phyloP scores from a whole-genome alignment of 2,329 filamentous ascomycete genomes.

The Nakataea oryzae region DNA sequence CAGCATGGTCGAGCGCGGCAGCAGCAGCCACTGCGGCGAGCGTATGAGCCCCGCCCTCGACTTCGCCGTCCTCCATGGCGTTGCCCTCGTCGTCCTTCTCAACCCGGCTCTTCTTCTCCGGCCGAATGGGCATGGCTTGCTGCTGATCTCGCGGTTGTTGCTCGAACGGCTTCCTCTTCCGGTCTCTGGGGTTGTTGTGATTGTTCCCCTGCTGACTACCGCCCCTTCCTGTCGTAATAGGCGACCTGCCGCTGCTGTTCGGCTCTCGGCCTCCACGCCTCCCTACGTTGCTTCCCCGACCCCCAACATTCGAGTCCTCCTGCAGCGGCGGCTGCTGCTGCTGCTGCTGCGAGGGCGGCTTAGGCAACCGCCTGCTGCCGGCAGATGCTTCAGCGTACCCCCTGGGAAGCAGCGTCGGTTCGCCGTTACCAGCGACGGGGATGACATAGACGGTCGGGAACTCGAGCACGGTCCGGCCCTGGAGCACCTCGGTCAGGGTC shows the following conservation, averaged over 20 bases:
- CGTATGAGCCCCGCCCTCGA: not conserved
- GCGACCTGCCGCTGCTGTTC: not conserved
- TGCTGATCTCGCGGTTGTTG: not conserved
- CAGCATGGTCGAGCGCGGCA: not conserved
- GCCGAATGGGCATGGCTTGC: too few species aligned
- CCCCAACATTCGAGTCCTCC: not conserved
- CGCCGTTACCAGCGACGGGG: slow-evolving; percentile 11
- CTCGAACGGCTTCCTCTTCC: not conserved
- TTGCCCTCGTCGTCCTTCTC: not conserved
- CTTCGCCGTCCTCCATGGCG: not conserved
- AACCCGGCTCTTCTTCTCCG: not conserved
- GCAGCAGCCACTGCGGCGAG: not conserved
- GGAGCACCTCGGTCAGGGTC: slow-evolving; percentile 41
- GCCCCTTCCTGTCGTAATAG: not conserved
- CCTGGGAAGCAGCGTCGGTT: slow-evolving; percentile 10
- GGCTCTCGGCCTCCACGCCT: not conserved
- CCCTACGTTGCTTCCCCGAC: not conserved
- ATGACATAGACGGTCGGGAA: slow-evolving; percentile 62
- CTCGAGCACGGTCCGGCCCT: slow-evolving; percentile 52
- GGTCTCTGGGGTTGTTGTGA: not conserved
- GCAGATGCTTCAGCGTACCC: slow-evolving; percentile 12
- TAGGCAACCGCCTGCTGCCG: not conserved
- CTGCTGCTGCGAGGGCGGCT: not conserved
- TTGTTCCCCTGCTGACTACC: not conserved
- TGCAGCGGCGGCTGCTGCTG: not conserved